Conservation (phyloP, 768 basidiomycete genomes). For the Phylloporus sp. region DNA sequence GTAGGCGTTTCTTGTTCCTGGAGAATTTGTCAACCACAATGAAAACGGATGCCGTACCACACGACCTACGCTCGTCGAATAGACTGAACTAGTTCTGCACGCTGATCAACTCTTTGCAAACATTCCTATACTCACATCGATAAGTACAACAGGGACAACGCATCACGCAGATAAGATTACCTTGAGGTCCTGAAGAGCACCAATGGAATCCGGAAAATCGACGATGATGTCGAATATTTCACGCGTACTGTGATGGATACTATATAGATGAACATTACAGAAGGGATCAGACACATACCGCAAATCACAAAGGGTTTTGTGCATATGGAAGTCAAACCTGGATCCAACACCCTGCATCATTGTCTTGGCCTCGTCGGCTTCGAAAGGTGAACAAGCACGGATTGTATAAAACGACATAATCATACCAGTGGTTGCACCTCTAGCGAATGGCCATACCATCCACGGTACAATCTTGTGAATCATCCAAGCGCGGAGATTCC, state of each 20-base stretch:
- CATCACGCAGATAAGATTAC: slow-evolving; percentile 33
- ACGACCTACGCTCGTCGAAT: slow-evolving; percentile 69
- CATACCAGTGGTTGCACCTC: slow-evolving; percentile 54
- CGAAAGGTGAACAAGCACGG: slow-evolving; percentile 2
- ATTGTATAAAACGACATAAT: slow-evolving; percentile 17
- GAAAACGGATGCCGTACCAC: background rate
- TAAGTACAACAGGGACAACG: background rate
- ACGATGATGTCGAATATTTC: slow-evolving; percentile 98
- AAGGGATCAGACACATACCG: slow-evolving; percentile 47
- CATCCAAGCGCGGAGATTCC: slow-evolving; percentile 71
- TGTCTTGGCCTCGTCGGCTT: slow-evolving; percentile 67
- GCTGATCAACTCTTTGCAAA: slow-evolving; percentile 74
- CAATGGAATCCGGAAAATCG: slow-evolving; percentile 84
- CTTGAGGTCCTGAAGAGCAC: slow-evolving; percentile 83
- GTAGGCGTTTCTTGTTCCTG: slow-evolving; percentile 81
- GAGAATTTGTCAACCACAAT: slow-evolving; percentile 2
- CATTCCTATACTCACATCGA: slow-evolving; percentile 51
- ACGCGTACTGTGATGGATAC: slow-evolving; percentile 44
- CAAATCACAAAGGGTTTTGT: slow-evolving; percentile 85
- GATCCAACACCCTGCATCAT: slow-evolving; percentile 77
- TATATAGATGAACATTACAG: background rate
- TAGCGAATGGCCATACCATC: slow-evolving; percentile 79
- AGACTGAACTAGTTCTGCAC: slow-evolving; percentile 67
- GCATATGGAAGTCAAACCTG: slow-evolving; percentile 88
- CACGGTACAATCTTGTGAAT: slow-evolving; percentile 74